Evolutionary conservation across 2,329 filamentous ascomycete genomes (phyloP).

Genomic region (Cadophora sp.): DNA sequence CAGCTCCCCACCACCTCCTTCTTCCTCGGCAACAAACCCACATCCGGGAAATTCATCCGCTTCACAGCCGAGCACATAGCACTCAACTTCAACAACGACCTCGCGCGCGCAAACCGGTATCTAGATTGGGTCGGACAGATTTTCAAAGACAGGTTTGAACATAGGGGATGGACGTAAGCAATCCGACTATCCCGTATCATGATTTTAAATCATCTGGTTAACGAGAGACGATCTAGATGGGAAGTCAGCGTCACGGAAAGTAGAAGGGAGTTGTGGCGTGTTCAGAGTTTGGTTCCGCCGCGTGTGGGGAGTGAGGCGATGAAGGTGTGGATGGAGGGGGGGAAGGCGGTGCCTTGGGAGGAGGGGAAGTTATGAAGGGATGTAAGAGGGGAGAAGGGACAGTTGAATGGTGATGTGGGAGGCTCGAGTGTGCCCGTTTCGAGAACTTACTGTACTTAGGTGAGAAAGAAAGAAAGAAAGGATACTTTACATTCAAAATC

Average conservation of each 20-base stretch:
- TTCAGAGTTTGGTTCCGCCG: constrained; percentile 31
- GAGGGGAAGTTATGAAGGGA: constrained; percentile 16
- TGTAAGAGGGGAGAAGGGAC: not conserved
- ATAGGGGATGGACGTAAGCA: constrained; percentile 34
- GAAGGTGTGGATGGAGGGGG: constrained; percentile 28
- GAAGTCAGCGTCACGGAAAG: constrained; percentile 32
- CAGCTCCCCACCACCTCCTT: constrained; percentile 27
- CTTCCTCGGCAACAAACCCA: constrained; percentile 28
- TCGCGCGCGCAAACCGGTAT: constrained; percentile 17
- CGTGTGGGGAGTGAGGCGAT: constrained; percentile 30
- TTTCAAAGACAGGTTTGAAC: constrained; percentile 31
- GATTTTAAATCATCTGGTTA: too few relatives aligned
- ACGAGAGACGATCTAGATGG: constrained; percentile 22
- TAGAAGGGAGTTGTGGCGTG: constrained; percentile 30
- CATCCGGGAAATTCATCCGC: constrained; percentile 31
- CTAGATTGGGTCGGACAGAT: constrained; percentile 28
- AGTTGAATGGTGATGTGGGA: too few relatives aligned
- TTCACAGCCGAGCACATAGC: constrained; percentile 35
- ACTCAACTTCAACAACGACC: constrained; percentile 26
- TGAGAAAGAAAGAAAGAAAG: too few relatives aligned
- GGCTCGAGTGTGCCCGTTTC: too few relatives aligned
- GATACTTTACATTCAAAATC: too few relatives aligned
- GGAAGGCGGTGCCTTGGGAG: constrained; percentile 26
- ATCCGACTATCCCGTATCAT: too few relatives aligned
- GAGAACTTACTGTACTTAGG: too few relatives aligned